phyloP scores from a whole-genome alignment of 176 grass and related monocot species.

The Bonia amplexicaulis region DNA sequence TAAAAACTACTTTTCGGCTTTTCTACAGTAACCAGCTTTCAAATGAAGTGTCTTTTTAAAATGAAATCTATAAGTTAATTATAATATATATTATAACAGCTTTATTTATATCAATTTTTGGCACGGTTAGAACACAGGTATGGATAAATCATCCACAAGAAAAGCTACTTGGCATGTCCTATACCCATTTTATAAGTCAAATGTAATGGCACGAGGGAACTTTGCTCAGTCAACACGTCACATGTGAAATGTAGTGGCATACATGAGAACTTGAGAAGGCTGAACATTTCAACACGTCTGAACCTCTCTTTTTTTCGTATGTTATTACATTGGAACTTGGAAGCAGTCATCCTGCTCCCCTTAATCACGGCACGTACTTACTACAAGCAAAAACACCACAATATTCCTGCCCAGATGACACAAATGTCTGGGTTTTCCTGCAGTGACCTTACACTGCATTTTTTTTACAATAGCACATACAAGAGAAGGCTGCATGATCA shows the following conservation, averaged over 20 bases:
- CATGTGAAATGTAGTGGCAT: neutral
- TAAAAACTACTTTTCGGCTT: too few species aligned
- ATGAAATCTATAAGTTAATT: too few species aligned
- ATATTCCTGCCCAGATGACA: slow-evolving; percentile 13
- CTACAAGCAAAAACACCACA: slow-evolving; percentile 36
- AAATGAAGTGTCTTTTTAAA: too few species aligned
- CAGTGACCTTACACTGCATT: slow-evolving; percentile 51
- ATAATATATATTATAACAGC: too few species aligned
- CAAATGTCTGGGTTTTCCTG: slow-evolving; percentile 26
- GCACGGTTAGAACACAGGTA: neutral
- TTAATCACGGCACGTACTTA: slow-evolving; percentile 30
- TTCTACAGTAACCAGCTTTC: too few species aligned
- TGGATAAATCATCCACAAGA: neutral
- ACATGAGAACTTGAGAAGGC: slow-evolving; percentile 17
- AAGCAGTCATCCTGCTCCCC: slow-evolving; percentile 32
- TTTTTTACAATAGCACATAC: slow-evolving; percentile 41
- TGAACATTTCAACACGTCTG: slow-evolving; percentile 28
- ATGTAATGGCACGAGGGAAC: neutral
- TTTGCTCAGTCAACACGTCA: neutral
- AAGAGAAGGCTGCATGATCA: slow-evolving; percentile 25
- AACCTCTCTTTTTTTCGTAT: slow-evolving; percentile 36
- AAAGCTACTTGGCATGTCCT: too few species aligned
- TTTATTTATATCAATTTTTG: neutral
- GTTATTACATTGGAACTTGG: slow-evolving; percentile 36
- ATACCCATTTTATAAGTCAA: neutral